These are phyloP conservation scores for Saraca asoca DNA, from an alignment of 331 rosid genomes.

Conservation along the genomic window DNA sequence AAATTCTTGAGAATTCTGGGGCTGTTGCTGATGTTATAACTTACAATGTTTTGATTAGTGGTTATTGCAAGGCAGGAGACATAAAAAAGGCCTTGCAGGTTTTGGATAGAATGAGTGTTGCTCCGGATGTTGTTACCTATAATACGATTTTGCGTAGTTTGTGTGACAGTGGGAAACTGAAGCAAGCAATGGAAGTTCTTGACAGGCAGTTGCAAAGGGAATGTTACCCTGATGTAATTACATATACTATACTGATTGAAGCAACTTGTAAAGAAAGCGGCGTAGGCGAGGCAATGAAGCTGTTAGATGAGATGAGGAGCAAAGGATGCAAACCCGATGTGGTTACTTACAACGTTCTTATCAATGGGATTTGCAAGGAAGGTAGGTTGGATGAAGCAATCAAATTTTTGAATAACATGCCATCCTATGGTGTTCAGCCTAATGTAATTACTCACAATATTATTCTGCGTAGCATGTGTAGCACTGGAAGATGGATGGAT, in stretches of 20 bases:
- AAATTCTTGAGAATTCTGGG: conserved; percentile 71
- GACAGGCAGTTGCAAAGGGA: conserved; percentile 63
- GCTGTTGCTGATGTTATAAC: conserved; percentile 76
- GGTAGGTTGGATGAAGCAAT: conserved; percentile 82
- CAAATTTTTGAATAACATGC: conserved; percentile 55
- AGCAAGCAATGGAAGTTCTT: conserved; percentile 85
- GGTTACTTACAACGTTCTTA: conserved; percentile 80
- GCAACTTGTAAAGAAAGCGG: conserved; percentile 85
- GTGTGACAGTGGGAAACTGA: conserved; percentile 73
- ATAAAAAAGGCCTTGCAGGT: conserved; percentile 64
- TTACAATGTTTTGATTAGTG: conserved; percentile 76
- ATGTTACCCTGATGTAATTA: conserved; percentile 84
- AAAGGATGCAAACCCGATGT: conserved; percentile 89
- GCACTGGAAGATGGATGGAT: conserved; percentile 87
- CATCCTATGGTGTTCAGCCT: conserved; percentile 68
- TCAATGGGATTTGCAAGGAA: conserved; percentile 82
- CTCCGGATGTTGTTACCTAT: conserved; percentile 80
- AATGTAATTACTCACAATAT: conserved; percentile 77
- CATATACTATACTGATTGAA: conserved; percentile 81
- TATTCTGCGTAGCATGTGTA: conserved; percentile 80
- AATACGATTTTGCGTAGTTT: conserved; percentile 74
- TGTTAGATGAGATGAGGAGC: conserved; percentile 76
- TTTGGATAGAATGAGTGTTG: conserved; percentile 73
- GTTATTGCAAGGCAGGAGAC: conserved; percentile 78
- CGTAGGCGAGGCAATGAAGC: conserved; percentile 75